These are phyloP conservation scores for Kondoa malvinella DNA, from an alignment of 768 basidiomycete genomes.

Conservation along the genomic window DNA sequence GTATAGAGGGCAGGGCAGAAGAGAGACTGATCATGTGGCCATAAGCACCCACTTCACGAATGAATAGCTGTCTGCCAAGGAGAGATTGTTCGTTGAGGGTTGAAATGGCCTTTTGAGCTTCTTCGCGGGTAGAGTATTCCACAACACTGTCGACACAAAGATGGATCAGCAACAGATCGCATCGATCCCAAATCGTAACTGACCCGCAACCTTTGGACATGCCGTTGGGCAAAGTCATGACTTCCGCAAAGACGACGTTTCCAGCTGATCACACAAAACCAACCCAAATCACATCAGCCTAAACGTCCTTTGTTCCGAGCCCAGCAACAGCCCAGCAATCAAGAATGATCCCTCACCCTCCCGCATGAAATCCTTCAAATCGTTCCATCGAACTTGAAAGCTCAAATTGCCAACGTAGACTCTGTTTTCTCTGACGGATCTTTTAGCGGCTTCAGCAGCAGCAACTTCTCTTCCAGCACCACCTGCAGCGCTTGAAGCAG, in stretches of 20 bases:
- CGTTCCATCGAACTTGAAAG: slow-evolving; percentile 96
- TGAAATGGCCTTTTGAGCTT: slow-evolving; percentile 70
- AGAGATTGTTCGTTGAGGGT: slow-evolving; percentile 77
- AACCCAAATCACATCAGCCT: slow-evolving; percentile 24
- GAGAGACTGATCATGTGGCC: not conserved
- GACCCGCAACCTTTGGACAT: slow-evolving; percentile 98
- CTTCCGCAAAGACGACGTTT: slow-evolving; percentile 99
- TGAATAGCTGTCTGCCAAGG: slow-evolving; percentile 87
- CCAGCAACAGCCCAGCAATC: slow-evolving; percentile 27
- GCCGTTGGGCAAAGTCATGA: slow-evolving; percentile 86
- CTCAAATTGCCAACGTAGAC: slow-evolving; percentile 98
- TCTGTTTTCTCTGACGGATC: slow-evolving; percentile 92
- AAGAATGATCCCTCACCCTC: slow-evolving; percentile 78
- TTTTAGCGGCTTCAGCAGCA: slow-evolving; percentile 84
- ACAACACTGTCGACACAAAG: slow-evolving; percentile 52
- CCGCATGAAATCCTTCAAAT: slow-evolving; percentile 99
- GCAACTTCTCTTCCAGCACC: slow-evolving; percentile 45
- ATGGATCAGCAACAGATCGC: not conserved
- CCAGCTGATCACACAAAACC: slow-evolving; percentile 52
- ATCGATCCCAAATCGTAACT: slow-evolving; percentile 33
- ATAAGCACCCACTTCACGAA: slow-evolving; percentile 67
- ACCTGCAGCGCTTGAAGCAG: not conserved
- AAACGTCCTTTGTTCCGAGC: not conserved
- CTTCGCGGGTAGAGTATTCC: slow-evolving; percentile 78
- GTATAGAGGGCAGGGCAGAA: not conserved